phyloP scores from a whole-genome alignment of 192 early-diverging fungal genomes.

The Mortierella alpina region DNA sequence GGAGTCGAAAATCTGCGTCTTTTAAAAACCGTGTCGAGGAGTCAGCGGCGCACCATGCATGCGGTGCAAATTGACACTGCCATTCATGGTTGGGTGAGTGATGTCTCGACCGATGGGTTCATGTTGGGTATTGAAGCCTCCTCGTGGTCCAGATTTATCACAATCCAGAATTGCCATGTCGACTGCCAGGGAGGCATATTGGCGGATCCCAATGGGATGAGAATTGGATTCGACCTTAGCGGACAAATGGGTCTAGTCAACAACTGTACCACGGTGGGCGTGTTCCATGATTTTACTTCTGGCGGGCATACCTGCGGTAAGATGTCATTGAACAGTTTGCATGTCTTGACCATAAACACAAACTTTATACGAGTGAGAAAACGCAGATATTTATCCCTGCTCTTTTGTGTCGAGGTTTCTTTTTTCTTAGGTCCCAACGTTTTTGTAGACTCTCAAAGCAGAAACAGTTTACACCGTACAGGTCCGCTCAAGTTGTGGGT shows the following conservation, averaged over 20 bases:
- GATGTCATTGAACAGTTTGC: neutral
- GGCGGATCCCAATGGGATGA: constrained; percentile 23
- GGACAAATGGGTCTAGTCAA: constrained; percentile 52
- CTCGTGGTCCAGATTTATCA: constrained; percentile 35
- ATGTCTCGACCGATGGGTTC: constrained; percentile 37
- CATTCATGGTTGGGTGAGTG: constrained; percentile 38
- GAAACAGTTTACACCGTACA: constrained; percentile 32
- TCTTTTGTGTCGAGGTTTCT: no score
- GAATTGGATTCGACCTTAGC: constrained; percentile 42
- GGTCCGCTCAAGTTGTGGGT: constrained; percentile 47
- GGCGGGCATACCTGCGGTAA: constrained; percentile 38
- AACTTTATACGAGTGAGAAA: no score
- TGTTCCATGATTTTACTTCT: constrained; percentile 44
- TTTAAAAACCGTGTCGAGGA: constrained; percentile 8
- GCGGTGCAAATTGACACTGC: constrained; percentile 37
- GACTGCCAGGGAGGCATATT: constrained; percentile 31
- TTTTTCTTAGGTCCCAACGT: constrained; percentile 28
- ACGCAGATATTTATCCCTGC: no score
- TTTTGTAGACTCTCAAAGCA: constrained; percentile 41
- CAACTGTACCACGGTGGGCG: constrained; percentile 37
- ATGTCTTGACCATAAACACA: no score
- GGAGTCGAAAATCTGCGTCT: constrained; percentile 47
- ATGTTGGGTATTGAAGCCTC: constrained; percentile 34
- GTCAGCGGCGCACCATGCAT: constrained; percentile 41
- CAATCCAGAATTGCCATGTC: constrained; percentile 47